Evolutionary conservation across 495 filamentous ascomycete species (phyloP), one percentile per base, ranked within the genome.

Genomic region (Mytilinidion resinicola): DNA sequence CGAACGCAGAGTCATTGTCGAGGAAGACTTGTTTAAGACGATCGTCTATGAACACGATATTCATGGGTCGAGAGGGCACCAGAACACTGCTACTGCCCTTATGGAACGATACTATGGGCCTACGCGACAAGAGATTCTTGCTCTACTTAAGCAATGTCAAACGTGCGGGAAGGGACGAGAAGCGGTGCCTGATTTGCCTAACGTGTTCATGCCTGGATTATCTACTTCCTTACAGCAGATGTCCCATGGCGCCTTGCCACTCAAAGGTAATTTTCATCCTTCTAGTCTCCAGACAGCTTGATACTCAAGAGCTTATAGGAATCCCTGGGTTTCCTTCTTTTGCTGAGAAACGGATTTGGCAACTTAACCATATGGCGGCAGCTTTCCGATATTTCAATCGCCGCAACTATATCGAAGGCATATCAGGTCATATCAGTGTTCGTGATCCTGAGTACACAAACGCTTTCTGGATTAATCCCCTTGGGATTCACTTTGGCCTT

Each of bases 401-500:
- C 4, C 30, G 67, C 8, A 67, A 67, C n/a, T 74, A 63, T 34
- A 44, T 55, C 0, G 72, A 74, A 51, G 71, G 72, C 9, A 71
- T 67, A 49, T 56, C 52, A 8, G 72, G 72, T 11, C 71, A 74
- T 51, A 74, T 74, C 46, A 61, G 56, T 6, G 19, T 73, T 11
- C 63, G 71, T 6, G 71, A 73, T 39, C 69, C 70, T n/a, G 65
- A 64, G 14, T 44, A 68, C n/a, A 52, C 59, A 2, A 53, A 67
- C 48, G 50, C 61, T 6, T 66, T 70, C 39, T 72, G 69, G 70
- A 69, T 69, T 30, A 71, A 71, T 36, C 66, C 66, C 10, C 61
- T 71, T 11, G 66, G 59, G 9, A 56, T 68, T 8, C 78, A 75
- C 44, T 80, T 64, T 75, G 74, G 9, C 60, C 69, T 71, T 19